phyloP scores from a whole-genome alignment of 2,329 filamentous ascomycete species.

The Aspergillus awamori region DNA sequence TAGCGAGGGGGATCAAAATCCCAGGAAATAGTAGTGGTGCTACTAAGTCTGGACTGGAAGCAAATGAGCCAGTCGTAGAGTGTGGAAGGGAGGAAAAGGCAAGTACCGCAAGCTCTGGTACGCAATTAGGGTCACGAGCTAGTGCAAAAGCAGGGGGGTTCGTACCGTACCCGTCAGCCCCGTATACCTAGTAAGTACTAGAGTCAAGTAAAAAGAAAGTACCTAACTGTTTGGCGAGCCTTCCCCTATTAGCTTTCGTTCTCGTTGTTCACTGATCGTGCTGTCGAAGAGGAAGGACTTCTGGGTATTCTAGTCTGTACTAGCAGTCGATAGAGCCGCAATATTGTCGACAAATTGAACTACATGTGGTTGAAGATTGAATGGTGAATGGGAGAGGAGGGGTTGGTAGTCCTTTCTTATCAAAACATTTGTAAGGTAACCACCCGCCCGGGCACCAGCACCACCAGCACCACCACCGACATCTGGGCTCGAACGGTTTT shows the following conservation, averaged over 20 bases:
- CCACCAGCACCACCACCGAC: background rate
- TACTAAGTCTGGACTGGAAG: background rate
- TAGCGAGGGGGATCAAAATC: background rate
- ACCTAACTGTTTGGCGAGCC: background rate
- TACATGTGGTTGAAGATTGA: background rate
- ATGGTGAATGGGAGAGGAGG: background rate
- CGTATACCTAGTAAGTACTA: background rate
- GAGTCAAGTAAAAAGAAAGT: background rate
- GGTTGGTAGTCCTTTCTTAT: background rate
- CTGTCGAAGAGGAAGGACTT: too few species aligned
- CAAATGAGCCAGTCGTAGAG: background rate
- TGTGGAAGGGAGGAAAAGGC: background rate
- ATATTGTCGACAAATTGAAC: background rate
- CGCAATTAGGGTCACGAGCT: slow-evolving; percentile 6
- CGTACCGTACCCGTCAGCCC: slow-evolving; percentile 1
- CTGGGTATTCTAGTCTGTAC: background rate
- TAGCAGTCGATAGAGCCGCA: background rate
- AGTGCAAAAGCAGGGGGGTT: slow-evolving; percentile 4
- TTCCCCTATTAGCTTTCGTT: background rate
- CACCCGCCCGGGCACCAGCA: background rate
- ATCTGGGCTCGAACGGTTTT: slow-evolving; percentile 1
- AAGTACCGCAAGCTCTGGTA: background rate
- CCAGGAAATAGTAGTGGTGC: background rate
- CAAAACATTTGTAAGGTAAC: background rate
- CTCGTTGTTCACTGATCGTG: background rate